phyloP scores from a whole-genome alignment of 73 alveolate species.

The Chromera velia region DNA sequence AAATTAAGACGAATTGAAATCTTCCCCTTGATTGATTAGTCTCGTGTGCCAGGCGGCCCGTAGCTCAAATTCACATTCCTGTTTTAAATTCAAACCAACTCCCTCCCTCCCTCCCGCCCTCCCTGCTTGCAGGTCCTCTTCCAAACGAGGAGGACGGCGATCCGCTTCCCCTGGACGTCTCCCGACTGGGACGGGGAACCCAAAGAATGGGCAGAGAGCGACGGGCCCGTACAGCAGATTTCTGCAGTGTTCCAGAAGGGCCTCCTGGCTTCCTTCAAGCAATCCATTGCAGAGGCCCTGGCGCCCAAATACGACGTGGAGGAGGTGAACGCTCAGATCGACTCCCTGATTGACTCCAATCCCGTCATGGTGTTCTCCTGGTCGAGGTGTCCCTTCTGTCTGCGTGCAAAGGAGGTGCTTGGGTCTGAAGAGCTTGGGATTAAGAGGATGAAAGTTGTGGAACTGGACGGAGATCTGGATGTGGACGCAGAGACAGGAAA shows the following conservation, averaged over 20 bases:
- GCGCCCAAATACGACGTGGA: constrained; percentile 33
- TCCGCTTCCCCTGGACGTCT: too few relatives aligned
- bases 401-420: constrained; percentile 32
- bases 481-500: constrained; percentile 12
- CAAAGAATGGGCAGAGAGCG: constrained; percentile 40
- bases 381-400: constrained; percentile 39
- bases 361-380: constrained; percentile 41
- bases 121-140: too few relatives aligned
- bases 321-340: constrained; percentile 11
- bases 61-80: too few relatives aligned
- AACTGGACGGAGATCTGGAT: neutral
- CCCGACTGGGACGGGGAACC: too few relatives aligned
- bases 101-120: too few relatives aligned
- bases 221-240: constrained; percentile 28
- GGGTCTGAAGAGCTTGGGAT: neutral
- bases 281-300: constrained; percentile 26
- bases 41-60: too few relatives aligned
- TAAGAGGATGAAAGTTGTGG: neutral
- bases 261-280: constrained; percentile 29
- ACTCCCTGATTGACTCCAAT: constrained; percentile 3
- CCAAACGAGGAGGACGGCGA: too few relatives aligned
- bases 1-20: too few relatives aligned
- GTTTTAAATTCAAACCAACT: too few relatives aligned
- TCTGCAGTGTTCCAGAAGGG: constrained; percentile 34
- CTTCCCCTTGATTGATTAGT: too few relatives aligned